Evolutionary conservation across 2,329 filamentous ascomycete species (phyloP).

Genomic region (Thermoascus crustaceus): DNA sequence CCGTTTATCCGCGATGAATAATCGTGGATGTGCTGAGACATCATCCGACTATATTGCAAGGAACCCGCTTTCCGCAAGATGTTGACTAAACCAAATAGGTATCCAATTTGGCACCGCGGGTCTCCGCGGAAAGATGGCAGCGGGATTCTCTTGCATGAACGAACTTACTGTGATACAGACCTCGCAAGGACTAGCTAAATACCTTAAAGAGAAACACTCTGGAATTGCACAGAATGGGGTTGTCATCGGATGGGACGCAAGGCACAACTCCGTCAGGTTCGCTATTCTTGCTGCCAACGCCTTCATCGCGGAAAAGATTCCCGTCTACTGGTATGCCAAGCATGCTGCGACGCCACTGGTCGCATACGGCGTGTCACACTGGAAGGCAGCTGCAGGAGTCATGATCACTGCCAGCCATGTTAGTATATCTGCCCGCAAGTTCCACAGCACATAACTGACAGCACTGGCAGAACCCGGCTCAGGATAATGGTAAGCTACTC

Average conservation of each 20-base stretch:
- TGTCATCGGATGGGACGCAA: conserved; percentile 56
- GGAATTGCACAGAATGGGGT: conserved; percentile 40
- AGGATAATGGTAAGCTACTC: conserved; percentile 46
- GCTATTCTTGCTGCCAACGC: conserved; percentile 52
- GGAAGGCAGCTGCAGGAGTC: conserved; percentile 50
- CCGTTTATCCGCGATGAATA: neutral
- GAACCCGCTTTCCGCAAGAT: conserved; percentile 6
- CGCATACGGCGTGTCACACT: conserved; percentile 50
- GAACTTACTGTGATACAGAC: conserved; percentile 54
- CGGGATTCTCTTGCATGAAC: conserved; percentile 56
- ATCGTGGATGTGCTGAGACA: neutral
- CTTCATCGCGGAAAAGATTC: conserved; percentile 50
- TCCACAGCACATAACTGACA: conserved; percentile 5
- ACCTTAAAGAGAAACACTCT: conserved; percentile 42
- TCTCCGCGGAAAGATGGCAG: conserved; percentile 56
- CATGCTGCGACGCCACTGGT: conserved; percentile 54
- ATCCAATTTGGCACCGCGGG: conserved; percentile 58
- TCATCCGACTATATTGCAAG: neutral
- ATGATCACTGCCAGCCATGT: conserved; percentile 60
- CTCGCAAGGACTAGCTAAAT: conserved; percentile 57
- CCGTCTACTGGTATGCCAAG: conserved; percentile 52
- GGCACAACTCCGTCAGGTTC: conserved; percentile 55
- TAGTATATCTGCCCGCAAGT: conserved; percentile 13
- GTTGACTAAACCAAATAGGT: conserved; percentile 17
- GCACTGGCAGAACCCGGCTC: conserved; percentile 45